phyloP scores from a whole-genome alignment of 164 flowering plant species.

The Paratinospora sagittata region DNA sequence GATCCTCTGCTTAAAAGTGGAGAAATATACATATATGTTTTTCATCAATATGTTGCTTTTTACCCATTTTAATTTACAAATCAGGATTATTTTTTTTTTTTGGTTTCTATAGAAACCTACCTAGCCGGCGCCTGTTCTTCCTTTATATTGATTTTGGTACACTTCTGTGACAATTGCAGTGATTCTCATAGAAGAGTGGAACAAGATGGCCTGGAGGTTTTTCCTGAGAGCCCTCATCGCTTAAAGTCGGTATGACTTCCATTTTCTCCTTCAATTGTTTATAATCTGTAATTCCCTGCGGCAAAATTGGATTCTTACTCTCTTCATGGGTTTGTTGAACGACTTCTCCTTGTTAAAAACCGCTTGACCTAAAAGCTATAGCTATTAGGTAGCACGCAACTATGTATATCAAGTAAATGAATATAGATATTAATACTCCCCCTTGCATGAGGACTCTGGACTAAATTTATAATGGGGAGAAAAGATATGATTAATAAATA shows the following conservation, averaged over 20 bases:
- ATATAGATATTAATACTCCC: too few species aligned
- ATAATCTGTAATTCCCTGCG: neutral
- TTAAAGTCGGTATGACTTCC: constrained; percentile 27
- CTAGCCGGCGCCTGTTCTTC: neutral
- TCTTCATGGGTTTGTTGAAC: neutral
- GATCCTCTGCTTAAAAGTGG: too few species aligned
- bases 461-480: too few species aligned
- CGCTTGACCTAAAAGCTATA: too few species aligned
- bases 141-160: constrained; percentile 1
- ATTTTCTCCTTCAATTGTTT: neutral
- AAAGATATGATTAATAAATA: too few species aligned
- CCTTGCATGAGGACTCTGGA: too few species aligned
- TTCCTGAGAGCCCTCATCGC: constrained; percentile 18
- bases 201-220: constrained; percentile 18
- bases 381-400: too few species aligned
- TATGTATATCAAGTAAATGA: too few species aligned
- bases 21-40: neutral
- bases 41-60: neutral
- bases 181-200: constrained; percentile 25
- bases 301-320: neutral
- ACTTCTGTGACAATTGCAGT: constrained; percentile 26
- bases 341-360: neutral
- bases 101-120: neutral
- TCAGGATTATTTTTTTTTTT: neutral
- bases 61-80: neutral